Evolutionary conservation across 1,284 basidiomycete genomes (phyloP), one percentile per base, ranked within the genome.

Genomic region (Rhizopogon parksii): DNA sequence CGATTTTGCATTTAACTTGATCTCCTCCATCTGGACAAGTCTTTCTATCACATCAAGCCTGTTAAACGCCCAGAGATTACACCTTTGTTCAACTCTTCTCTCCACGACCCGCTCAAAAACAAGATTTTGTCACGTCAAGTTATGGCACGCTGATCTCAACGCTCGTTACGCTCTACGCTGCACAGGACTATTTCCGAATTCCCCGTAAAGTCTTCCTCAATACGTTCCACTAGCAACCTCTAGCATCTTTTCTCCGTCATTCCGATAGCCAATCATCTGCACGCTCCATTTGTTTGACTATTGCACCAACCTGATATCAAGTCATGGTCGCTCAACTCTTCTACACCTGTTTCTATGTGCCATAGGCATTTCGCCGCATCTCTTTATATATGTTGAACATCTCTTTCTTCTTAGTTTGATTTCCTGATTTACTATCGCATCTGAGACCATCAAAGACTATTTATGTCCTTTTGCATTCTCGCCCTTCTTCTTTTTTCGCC

Each of bases 271-370:
- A 57, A 56, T 53, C 47, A 57, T 54, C 53, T 53, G 50, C 52
- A 67, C 57, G 55, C 56, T 63, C 59, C 55, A 68, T 60, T 64
- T 67, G 62, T 63, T 61, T 60, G 59, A 65, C 58, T 47, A 57
- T 57, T 43, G 52, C 35, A 49, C 46, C 35, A 59, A 42, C 47
- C 40, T 55, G 45, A 52, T 15, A 43, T 47, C 46, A 43, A 24
- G 19, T 48, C 55, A 48, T 30, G 37, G 46, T 7, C 36, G 24
- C 25, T 37, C 52, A n/a, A 24, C 30, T 40, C 49, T 43, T 35
- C 61, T 65, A 57, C 67, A 60, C 58, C 48, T 60, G 56, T 51
- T 54, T 59, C 55, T 56, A 48, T 55, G 60, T 45, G 53, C 56
- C 64, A 62, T 57, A 66, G 64, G 68, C 67, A 61, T 54, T 50